Percentiles rank a stretch among this genome's conserved stretches.
These are phyloP conservation scores for Stellera chamaejasme DNA, from an alignment of 345 rosid species.

Conservation along the genomic window DNA sequence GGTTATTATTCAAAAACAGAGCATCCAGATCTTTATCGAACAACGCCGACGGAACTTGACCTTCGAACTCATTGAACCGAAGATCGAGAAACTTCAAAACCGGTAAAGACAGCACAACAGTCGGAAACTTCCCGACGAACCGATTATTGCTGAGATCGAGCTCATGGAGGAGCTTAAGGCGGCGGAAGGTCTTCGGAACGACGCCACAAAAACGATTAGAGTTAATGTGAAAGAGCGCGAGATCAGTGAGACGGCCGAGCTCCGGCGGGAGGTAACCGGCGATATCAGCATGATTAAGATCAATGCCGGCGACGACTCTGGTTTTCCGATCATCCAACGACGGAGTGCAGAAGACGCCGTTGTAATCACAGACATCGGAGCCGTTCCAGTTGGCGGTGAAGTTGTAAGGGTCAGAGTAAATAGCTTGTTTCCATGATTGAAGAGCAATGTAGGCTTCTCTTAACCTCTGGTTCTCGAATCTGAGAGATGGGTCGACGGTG, in stretches of 20 bases:
- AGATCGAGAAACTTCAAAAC: conserved; percentile 62
- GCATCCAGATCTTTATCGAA: conserved; percentile 58
- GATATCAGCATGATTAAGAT: conserved; percentile 69
- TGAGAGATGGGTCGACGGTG: conserved; percentile 27
- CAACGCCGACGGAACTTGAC: conserved; percentile 46
- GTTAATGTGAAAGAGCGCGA: conserved; percentile 63
- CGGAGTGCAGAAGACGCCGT: conserved; percentile 48
- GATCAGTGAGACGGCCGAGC: conserved; percentile 59
- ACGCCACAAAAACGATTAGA: conserved; percentile 68
- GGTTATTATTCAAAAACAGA: conserved; percentile 51
- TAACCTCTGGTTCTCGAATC: conserved; percentile 48
- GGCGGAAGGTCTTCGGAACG: conserved; percentile 41
- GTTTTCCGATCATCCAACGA: conserved; percentile 20
- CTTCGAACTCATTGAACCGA: conserved; percentile 74
- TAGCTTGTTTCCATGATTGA: conserved; percentile 61
- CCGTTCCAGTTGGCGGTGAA: conserved; percentile 64
- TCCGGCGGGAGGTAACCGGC: conserved; percentile 58
- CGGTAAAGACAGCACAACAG: conserved; percentile 45
- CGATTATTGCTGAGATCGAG: conserved; percentile 75
- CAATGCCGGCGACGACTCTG: conserved; percentile 60
- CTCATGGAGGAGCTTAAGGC: conserved; percentile 55
- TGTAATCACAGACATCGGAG: conserved; percentile 53
- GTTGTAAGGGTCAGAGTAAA: conserved; percentile 64
- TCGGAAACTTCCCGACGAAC: conserved; percentile 61
- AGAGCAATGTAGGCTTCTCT: conserved; percentile 63